Percentiles rank a stretch among this genome's conserved stretches.
Evolutionary conservation across 2,329 filamentous ascomycete species (phyloP).

Genomic region (Phoma sp.): DNA sequence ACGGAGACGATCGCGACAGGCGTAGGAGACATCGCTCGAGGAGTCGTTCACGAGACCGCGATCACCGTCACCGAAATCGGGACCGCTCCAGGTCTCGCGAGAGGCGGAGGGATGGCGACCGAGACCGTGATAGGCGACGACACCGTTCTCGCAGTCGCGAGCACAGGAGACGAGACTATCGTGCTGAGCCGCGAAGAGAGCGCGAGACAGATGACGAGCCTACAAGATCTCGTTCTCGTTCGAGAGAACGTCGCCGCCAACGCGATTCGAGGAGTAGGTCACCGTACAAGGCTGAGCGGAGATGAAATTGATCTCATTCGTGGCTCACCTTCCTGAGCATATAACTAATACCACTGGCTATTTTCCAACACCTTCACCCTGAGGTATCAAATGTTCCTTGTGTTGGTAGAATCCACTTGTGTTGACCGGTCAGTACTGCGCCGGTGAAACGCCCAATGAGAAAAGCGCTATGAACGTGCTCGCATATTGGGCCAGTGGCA

Average conservation of each 20-base stretch:
- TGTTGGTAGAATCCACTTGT: too few relatives aligned
- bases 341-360: too few relatives aligned
- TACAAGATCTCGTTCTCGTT: slow-evolving; percentile 19
- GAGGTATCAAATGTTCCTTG: too few relatives aligned
- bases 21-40: slow-evolving; percentile 34
- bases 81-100: slow-evolving; percentile 41
- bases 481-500: too few relatives aligned
- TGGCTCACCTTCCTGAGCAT: too few relatives aligned
- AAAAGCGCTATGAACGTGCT: too few relatives aligned
- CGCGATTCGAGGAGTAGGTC: slow-evolving; percentile 28
- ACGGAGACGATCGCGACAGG: slow-evolving; percentile 31
- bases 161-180: slow-evolving; percentile 32
- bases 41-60: slow-evolving; percentile 37
- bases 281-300: slow-evolving; percentile 21
- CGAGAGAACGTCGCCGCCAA: slow-evolving; percentile 23
- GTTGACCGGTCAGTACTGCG: too few relatives aligned
- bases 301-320: slow-evolving; percentile 13
- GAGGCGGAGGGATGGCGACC: slow-evolving; percentile 31
- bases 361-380: too few relatives aligned
- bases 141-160: slow-evolving; percentile 41
- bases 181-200: slow-evolving; percentile 29
- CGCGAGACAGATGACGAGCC: slow-evolving; percentile 30
- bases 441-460: too few relatives aligned
- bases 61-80: slow-evolving; percentile 34
- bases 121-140: slow-evolving; percentile 36